These are phyloP conservation scores for Platismatia glauca DNA, from an alignment of 495 filamentous ascomycete genomes.

Conservation along the genomic window DNA sequence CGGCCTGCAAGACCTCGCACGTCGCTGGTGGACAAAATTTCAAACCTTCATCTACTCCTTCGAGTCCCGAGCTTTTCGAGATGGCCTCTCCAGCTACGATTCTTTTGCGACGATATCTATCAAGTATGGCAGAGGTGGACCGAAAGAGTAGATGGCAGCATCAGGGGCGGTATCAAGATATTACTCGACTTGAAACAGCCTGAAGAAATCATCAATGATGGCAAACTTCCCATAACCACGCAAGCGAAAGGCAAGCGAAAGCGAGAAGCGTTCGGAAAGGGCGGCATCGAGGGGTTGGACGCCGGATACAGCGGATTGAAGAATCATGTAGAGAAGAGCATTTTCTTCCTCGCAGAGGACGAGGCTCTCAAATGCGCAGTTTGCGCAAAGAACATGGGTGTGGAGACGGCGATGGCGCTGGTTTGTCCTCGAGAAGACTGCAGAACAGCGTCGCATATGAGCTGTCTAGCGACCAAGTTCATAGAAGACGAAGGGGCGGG, in stretches of 20 bases:
- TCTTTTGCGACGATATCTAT: constrained; percentile 65
- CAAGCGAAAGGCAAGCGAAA: constrained; percentile 15
- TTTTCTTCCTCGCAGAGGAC: constrained; percentile 52
- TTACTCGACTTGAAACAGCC: constrained; percentile 43
- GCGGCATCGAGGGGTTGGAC: constrained; percentile 35
- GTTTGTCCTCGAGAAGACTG: constrained; percentile 64
- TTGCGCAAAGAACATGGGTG: constrained; percentile 45
- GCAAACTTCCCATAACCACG: constrained; percentile 15
- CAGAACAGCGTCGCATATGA: constrained; percentile 59
- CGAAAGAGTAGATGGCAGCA: constrained; percentile 35
- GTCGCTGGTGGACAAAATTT: constrained; percentile 53
- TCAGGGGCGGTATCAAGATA: constrained; percentile 45
- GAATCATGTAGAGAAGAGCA: constrained; percentile 62
- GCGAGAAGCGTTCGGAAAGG: background rate
- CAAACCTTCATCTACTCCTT: constrained; percentile 70
- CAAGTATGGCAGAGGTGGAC: constrained; percentile 57
- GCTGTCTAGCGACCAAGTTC: constrained; percentile 64
- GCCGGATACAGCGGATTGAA: constrained; percentile 58
- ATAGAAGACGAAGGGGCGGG: constrained; percentile 35
- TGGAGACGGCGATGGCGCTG: constrained; percentile 46
- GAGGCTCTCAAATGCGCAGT: constrained; percentile 51
- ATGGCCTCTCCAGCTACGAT: constrained; percentile 78
- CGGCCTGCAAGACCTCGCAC: constrained; percentile 43
- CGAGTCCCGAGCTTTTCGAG: constrained; percentile 63
- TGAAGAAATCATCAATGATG: constrained; percentile 1